Conservation (phyloP, 2,329 filamentous ascomycete genomes). For the Davidsoniella neocaledoniae region DNA sequence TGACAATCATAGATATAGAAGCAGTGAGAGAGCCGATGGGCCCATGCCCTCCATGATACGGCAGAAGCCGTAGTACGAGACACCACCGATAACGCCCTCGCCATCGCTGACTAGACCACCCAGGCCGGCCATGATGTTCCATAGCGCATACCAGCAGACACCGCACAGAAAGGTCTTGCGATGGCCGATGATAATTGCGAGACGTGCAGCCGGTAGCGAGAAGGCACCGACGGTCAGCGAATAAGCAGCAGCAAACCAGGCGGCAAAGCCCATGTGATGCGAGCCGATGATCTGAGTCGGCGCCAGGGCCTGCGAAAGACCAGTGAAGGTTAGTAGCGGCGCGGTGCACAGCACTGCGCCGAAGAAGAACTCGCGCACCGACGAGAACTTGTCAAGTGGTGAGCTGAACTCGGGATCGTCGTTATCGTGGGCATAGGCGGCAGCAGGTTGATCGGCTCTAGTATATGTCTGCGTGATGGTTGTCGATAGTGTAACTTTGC, state of each 20-base stretch:
- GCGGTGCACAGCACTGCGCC: slow-evolving; percentile 10
- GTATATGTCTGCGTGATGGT: too few relatives aligned
- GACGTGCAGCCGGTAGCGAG: slow-evolving; percentile 36
- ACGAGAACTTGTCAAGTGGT: slow-evolving; percentile 8
- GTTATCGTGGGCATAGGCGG: too few relatives aligned
- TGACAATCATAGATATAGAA: slow-evolving; percentile 43
- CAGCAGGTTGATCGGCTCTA: too few relatives aligned
- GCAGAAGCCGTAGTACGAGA: slow-evolving; percentile 20
- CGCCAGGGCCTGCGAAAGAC: slow-evolving; percentile 10
- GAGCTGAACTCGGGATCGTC: not conserved
- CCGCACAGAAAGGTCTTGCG: slow-evolving; percentile 36
- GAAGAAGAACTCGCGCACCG: slow-evolving; percentile 12
- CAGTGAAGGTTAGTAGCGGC: slow-evolving; percentile 11
- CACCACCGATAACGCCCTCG: slow-evolving; percentile 24
- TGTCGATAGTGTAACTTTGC: too few relatives aligned
- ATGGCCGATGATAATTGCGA: slow-evolving; percentile 41
- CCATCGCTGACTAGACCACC: slow-evolving; percentile 11
- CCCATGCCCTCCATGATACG: slow-evolving; percentile 43
- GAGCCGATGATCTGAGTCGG: slow-evolving; percentile 11
- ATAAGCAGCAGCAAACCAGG: slow-evolving; percentile 41
- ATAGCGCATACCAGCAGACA: slow-evolving; percentile 36
- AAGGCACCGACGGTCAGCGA: slow-evolving; percentile 38
- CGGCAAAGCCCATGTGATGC: slow-evolving; percentile 9
- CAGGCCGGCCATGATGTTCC: slow-evolving; percentile 31
- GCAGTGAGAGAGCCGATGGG: slow-evolving; percentile 47